Conservation (phyloP, 2,329 filamentous ascomycete species). For the Blumeriella jaapii region DNA sequence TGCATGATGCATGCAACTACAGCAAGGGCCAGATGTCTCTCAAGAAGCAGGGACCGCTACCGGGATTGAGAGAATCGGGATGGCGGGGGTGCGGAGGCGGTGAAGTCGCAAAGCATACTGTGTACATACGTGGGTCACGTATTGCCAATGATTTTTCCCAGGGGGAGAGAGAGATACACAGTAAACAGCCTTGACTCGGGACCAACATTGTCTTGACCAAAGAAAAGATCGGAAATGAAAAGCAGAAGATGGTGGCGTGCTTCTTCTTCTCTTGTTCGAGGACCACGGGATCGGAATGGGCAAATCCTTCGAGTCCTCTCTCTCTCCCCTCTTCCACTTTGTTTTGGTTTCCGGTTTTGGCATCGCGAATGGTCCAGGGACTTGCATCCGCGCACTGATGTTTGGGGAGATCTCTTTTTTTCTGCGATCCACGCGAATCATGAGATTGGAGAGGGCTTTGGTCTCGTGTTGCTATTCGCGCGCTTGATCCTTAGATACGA, state of each 20-base stretch:
- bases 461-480: too few relatives aligned
- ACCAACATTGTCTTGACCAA: constrained; percentile 8
- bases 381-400: too few relatives aligned
- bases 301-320: too few relatives aligned
- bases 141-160: constrained; percentile 24
- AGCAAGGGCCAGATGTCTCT: constrained; percentile 21
- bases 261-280: neutral
- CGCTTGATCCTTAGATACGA: too few relatives aligned
- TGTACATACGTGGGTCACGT: constrained; percentile 25
- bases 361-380: too few relatives aligned
- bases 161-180: constrained; percentile 16
- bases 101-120: constrained; percentile 19
- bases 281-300: constrained; percentile 2
- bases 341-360: too few relatives aligned
- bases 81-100: constrained; percentile 16
- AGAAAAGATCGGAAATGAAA: too few relatives aligned
- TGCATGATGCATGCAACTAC: constrained; percentile 27
- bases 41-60: constrained; percentile 24
- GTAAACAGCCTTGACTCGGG: constrained; percentile 12
- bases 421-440: too few relatives aligned
- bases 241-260: constrained; percentile 5
- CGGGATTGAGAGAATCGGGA: constrained; percentile 18
- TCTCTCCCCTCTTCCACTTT: too few relatives aligned
- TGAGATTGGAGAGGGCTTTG: too few relatives aligned
- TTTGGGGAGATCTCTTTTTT: too few relatives aligned